Conservation (phyloP, 139 green algal genomes). For the Auxenochlorella protothecoides region DNA sequence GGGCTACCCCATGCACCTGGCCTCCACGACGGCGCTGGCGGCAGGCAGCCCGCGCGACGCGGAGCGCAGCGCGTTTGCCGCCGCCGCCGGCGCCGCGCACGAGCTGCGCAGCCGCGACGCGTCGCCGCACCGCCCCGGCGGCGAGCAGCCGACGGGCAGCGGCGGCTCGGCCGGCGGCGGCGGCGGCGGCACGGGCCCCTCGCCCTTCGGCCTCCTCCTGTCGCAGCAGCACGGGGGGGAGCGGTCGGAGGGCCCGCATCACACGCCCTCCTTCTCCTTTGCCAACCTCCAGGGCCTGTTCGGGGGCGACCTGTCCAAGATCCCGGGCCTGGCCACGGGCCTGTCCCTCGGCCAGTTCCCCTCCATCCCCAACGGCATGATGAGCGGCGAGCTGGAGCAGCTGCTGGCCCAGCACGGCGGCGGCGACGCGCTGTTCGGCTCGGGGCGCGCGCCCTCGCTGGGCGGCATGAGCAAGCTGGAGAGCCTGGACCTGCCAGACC, state of each 20-base stretch:
- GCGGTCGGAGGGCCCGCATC: no score
- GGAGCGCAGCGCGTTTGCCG: neutral
- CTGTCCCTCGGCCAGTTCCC: constrained; percentile 17
- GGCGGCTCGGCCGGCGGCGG: neutral
- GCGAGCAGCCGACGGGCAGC: neutral
- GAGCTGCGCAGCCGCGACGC: neutral
- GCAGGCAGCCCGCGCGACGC: neutral
- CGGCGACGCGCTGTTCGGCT: neutral
- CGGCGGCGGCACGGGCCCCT: neutral
- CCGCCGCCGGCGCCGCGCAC: neutral
- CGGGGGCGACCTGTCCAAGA: constrained; percentile 13
- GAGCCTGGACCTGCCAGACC: constrained; percentile 24
- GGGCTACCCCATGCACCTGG: neutral
- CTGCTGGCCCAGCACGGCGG: constrained; percentile 17
- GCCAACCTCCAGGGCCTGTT: constrained; percentile 11
- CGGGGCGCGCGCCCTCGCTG: constrained; percentile 18
- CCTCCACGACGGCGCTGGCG: neutral
- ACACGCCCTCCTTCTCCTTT: constrained; percentile 9
- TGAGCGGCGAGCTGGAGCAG: constrained; percentile 31
- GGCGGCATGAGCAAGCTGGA: constrained; percentile 35
- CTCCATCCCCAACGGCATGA: constrained; percentile 18
- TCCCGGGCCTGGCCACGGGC: constrained; percentile 12
- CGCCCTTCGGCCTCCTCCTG: neutral
- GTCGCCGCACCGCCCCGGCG: no score
- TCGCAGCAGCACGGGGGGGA: neutral